These are phyloP conservation scores for Entophlyctis luteolus DNA, from an alignment of 192 early-diverging fungal species.

Conservation along the genomic window DNA sequence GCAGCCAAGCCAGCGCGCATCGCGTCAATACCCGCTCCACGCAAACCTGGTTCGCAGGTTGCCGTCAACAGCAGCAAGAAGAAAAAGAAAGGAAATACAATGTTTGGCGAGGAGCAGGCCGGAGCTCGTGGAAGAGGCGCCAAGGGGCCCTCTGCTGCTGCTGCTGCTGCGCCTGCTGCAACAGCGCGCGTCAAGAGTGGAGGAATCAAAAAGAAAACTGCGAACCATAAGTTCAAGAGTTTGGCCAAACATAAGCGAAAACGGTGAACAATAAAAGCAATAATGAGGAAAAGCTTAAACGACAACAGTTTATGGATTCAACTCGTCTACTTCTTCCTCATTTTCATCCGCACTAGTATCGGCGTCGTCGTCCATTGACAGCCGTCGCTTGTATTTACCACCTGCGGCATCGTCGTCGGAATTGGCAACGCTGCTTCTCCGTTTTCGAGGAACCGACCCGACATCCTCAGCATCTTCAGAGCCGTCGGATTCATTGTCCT, in stretches of 20 bases:
- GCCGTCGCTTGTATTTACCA: slow-evolving; percentile 8
- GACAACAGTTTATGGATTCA: not conserved
- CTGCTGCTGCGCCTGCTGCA: not conserved
- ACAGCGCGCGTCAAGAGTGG: slow-evolving; percentile 4
- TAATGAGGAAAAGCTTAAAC: no score
- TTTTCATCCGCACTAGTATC: not conserved
- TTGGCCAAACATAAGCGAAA: slow-evolving; percentile 15
- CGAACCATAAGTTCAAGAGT: slow-evolving; percentile 23
- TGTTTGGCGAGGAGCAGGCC: not conserved
- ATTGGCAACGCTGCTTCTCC: no score
- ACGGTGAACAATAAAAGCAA: not conserved
- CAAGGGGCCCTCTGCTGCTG: not conserved
- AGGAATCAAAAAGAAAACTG: slow-evolving; percentile 21
- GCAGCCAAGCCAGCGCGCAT: slow-evolving; percentile 18
- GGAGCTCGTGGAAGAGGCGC: slow-evolving; percentile 14
- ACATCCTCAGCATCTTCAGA: no score
- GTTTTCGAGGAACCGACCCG: no score
- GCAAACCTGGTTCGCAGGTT: not conserved
- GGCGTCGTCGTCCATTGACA: not conserved
- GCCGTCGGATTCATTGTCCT: slow-evolving; percentile 2
- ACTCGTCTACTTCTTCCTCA: slow-evolving; percentile 19
- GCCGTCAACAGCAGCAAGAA: not conserved
- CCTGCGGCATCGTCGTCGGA: not conserved
- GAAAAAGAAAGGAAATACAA: slow-evolving; percentile 17
- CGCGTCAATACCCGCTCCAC: not conserved